Conservation (phyloP, 371 early-diverging fungal genomes). For the Mortierella sp. region DNA sequence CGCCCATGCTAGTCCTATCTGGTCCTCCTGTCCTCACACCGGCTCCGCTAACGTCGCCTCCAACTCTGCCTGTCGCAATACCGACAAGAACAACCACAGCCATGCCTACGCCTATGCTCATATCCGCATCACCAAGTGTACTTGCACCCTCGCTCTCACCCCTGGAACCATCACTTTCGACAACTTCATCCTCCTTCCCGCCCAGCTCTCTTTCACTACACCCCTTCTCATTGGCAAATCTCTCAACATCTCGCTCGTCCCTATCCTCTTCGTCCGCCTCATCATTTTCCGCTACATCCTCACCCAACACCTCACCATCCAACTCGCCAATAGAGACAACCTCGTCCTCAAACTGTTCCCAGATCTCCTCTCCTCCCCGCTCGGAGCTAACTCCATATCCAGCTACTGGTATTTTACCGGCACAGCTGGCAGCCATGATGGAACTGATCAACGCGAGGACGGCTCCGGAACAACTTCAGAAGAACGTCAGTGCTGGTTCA, state of each 20-base stretch:
- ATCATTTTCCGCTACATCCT: constrained; percentile 17
- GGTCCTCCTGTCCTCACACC: background rate
- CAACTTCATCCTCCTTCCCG: background rate
- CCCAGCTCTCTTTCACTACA: constrained; percentile 19
- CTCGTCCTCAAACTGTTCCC: constrained; percentile 7
- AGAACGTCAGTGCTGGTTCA: constrained; percentile 25
- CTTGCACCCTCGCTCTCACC: background rate
- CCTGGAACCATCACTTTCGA: constrained; percentile 2
- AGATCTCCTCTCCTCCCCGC: constrained; percentile 30
- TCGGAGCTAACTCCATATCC: constrained; percentile 41
- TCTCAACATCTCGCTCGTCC: constrained; percentile 23
- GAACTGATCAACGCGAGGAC: constrained; percentile 6
- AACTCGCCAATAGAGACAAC: constrained; percentile 33
- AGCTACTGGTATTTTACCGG: constrained; percentile 18
- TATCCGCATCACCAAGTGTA: background rate
- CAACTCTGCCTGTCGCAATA: constrained; percentile 9
- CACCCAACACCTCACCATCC: constrained; percentile 41
- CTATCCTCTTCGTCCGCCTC: constrained; percentile 28
- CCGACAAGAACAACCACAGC: constrained; percentile 2
- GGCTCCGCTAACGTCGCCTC: constrained; percentile 2
- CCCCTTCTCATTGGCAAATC: constrained; percentile 19
- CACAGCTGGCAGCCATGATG: constrained; percentile 28
- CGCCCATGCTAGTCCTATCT: background rate
- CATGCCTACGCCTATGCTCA: background rate
- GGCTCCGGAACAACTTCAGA: background rate